Percentiles rank a stretch among this genome's conserved stretches.
phyloP scores from a whole-genome alignment of 163 green algal genomes.

The Chlamydomonas reinhardtii region DNA sequence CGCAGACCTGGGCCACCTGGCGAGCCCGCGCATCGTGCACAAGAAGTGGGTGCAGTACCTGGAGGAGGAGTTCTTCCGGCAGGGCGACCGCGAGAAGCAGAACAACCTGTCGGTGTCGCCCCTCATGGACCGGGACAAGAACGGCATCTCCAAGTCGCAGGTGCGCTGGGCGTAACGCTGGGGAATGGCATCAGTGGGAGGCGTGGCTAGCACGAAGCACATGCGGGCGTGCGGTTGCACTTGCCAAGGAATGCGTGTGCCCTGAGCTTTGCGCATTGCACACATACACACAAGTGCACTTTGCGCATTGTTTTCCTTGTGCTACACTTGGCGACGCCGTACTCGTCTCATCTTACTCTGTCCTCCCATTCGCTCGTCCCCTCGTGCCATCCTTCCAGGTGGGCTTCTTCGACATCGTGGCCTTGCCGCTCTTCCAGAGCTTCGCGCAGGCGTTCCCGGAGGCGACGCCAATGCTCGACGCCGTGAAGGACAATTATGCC shows the following conservation, averaged over 20 bases:
- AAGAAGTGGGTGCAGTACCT: conserved; percentile 71
- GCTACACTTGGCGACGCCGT: no score
- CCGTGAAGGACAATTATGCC: conserved; percentile 72
- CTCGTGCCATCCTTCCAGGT: conserved; percentile 51
- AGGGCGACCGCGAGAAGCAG: conserved; percentile 74
- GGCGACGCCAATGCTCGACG: conserved; percentile 69
- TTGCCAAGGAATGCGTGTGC: no score
- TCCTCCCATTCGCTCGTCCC: no score
- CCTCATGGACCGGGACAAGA: conserved; percentile 79
- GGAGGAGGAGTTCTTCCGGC: conserved; percentile 74
- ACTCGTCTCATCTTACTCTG: no score
- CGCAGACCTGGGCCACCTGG: conserved; percentile 72
- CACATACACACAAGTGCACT: no score
- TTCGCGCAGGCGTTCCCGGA: conserved; percentile 66
- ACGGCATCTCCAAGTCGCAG: conserved; percentile 77
- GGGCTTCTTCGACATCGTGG: conserved; percentile 82
- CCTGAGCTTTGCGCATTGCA: no score
- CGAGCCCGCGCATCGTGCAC: conserved; percentile 63
- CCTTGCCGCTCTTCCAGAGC: conserved; percentile 75
- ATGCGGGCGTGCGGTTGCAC: no score
- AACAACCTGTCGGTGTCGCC: conserved; percentile 67
- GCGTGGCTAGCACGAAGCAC: no score
- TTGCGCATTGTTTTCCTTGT: no score
- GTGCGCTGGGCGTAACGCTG: conserved; percentile 4
- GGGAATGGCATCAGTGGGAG: no score